Conservation (phyloP, 257 asterid genomes). For the Phtheirospermum japonicum region DNA sequence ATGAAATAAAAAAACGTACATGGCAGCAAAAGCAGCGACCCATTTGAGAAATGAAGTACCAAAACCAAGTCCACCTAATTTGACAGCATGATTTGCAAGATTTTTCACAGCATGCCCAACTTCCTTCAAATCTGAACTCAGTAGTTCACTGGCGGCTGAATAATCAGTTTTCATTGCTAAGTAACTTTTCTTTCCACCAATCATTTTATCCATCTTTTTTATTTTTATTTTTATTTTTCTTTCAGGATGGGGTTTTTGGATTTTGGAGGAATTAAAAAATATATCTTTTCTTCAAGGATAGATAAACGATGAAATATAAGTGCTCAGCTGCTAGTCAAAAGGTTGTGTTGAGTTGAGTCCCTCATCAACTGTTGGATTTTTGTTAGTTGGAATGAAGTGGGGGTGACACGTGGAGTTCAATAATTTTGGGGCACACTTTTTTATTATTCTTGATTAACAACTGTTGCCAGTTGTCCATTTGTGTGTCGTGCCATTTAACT, state of each 20-base stretch:
- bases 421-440: conserved; percentile 10
- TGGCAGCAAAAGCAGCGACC: conserved; percentile 77
- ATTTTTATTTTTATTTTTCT: not conserved
- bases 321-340: too few relatives aligned
- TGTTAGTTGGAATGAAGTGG: not conserved
- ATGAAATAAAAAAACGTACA: conserved; percentile 41
- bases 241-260: not conserved
- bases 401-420: conserved; percentile 34
- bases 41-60: conserved; percentile 70
- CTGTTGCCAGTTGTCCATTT: conserved; percentile 28
- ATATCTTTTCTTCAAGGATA: too few relatives aligned
- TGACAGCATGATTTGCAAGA: conserved; percentile 63
- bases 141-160: conserved; percentile 39
- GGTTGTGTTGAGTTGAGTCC: too few relatives aligned
- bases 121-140: conserved; percentile 66
- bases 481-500: too few relatives aligned
- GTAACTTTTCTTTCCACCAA: conserved; percentile 33
- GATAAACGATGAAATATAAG: too few relatives aligned
- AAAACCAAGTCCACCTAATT: conserved; percentile 65
- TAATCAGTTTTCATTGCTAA: conserved; percentile 68
- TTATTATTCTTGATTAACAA: not conserved
- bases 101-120: conserved; percentile 52
- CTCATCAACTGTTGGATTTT: not conserved
- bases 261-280: not conserved
- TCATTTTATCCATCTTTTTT: conserved; percentile 27